phyloP scores from a whole-genome alignment of 1,139 yeast genomes.

The Meyerozyma carpophila region DNA sequence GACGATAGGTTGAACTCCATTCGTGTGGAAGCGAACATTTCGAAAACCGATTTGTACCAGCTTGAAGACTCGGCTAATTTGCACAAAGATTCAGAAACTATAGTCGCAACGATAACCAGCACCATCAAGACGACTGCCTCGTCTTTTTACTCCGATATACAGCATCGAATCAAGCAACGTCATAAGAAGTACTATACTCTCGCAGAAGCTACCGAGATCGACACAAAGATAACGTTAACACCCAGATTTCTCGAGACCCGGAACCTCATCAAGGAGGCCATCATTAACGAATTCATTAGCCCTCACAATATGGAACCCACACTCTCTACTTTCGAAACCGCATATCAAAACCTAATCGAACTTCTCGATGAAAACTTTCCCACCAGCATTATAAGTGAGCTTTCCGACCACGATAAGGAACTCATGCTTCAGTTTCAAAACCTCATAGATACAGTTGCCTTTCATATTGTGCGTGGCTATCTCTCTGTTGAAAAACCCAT shows the following conservation, averaged over 20 bases:
- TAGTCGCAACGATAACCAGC: slow-evolving; percentile 25
- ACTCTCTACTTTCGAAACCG: slow-evolving; percentile 25
- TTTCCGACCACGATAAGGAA: slow-evolving; percentile 24
- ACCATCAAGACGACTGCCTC: slow-evolving; percentile 24
- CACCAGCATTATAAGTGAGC: slow-evolving; percentile 11
- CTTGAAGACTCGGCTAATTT: slow-evolving; percentile 12
- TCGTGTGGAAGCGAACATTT: slow-evolving; percentile 25
- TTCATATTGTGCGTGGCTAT: slow-evolving; percentile 59
- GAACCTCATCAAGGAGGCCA: slow-evolving; percentile 33
- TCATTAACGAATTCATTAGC: slow-evolving; percentile 28
- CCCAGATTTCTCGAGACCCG: slow-evolving; percentile 39
- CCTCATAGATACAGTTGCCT: slow-evolving; percentile 54
- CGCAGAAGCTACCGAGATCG: slow-evolving; percentile 21
- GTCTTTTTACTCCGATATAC: slow-evolving; percentile 33
- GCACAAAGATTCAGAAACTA: slow-evolving; percentile 23
- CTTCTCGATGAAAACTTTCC: slow-evolving; percentile 16
- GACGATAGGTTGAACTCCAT: slow-evolving; percentile 19
- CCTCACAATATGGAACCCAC: slow-evolving; percentile 32
- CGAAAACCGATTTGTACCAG: slow-evolving; percentile 27
- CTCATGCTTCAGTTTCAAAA: slow-evolving; percentile 21
- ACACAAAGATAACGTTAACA: slow-evolving; percentile 27
- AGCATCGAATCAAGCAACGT: slow-evolving; percentile 29
- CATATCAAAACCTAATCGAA: slow-evolving; percentile 29
- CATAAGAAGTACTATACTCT: slow-evolving; percentile 33
- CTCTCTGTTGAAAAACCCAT: slow-evolving; percentile 58